These are phyloP conservation scores for Aspergillus calidoustus DNA, from an alignment of 2,329 filamentous ascomycete genomes.

Conservation along the genomic window DNA sequence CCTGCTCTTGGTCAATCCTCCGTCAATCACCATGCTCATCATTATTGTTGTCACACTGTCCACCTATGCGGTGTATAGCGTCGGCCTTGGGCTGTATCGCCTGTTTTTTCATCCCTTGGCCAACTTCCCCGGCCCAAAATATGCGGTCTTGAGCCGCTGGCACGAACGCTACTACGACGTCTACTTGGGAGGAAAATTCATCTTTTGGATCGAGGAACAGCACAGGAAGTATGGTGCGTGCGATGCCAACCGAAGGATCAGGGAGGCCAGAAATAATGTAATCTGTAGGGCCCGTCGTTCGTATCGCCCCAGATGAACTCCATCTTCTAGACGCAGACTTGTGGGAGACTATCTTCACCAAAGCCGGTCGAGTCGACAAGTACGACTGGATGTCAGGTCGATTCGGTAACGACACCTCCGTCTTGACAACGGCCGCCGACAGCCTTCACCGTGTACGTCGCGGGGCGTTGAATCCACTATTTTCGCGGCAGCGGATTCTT, in stretches of 20 bases:
- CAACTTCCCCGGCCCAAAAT: constrained; percentile 21
- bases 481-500: constrained; percentile 44
- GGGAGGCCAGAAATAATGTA: not conserved
- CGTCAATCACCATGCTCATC: not conserved
- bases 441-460: constrained; percentile 48
- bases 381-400: constrained; percentile 18
- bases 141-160: constrained; percentile 22
- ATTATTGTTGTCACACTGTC: constrained; percentile 40
- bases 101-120: constrained; percentile 21
- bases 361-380: constrained; percentile 22
- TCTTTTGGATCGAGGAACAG: constrained; percentile 22
- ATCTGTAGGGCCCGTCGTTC: constrained; percentile 20
- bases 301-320: constrained; percentile 24
- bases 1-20: not conserved
- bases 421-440: constrained; percentile 39
- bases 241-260: not conserved
- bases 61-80: not conserved
- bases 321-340: constrained; percentile 22
- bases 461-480: constrained; percentile 48
- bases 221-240: constrained; percentile 22
- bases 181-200: constrained; percentile 20
- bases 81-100: constrained; percentile 17
- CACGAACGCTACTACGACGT: constrained; percentile 24
- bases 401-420: constrained; percentile 20
- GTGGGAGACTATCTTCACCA: constrained; percentile 23